A percentile compares a stretch with the other conserved stretches of the same genome.
Evolutionary conservation across 345 rosid genomes (phyloP).

Genomic region (Garcia nutans): DNA sequence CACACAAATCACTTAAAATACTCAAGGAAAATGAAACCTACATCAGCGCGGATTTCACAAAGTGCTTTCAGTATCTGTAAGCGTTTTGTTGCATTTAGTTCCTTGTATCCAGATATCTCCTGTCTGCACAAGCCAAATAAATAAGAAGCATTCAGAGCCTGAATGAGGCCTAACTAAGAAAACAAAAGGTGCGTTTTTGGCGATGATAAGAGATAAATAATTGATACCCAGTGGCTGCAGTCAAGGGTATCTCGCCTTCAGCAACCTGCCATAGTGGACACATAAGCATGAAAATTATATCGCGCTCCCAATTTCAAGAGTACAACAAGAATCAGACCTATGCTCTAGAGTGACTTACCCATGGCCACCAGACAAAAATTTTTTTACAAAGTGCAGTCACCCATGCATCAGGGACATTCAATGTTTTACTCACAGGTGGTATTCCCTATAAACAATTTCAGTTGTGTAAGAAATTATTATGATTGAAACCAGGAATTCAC

Average conservation of each 20-base stretch:
- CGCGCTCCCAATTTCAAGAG: slow-evolving; percentile 1
- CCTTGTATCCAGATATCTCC: slow-evolving; percentile 59
- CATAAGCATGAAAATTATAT: not conserved
- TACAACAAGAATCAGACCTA: slow-evolving; percentile 7
- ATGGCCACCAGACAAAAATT: slow-evolving; percentile 75
- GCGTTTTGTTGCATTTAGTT: slow-evolving; percentile 59
- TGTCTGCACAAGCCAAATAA: slow-evolving; percentile 43
- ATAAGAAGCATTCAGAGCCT: slow-evolving; percentile 13
- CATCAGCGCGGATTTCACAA: slow-evolving; percentile 80
- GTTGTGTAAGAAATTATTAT: not conserved
- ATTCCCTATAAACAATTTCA: slow-evolving; percentile 50
- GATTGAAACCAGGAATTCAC: not conserved
- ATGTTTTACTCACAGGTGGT: slow-evolving; percentile 58
- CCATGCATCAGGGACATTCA: slow-evolving; percentile 65
- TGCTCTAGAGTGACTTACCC: slow-evolving; percentile 45
- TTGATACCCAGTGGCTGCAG: slow-evolving; percentile 56
- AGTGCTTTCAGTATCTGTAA: slow-evolving; percentile 70
- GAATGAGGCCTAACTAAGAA: slow-evolving; percentile 9
- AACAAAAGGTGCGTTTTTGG: not conserved
- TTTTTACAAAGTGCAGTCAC: slow-evolving; percentile 76
- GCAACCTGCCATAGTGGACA: slow-evolving; percentile 56
- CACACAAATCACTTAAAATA: slow-evolving; percentile 15
- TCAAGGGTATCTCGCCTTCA: slow-evolving; percentile 63
- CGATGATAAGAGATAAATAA: not conserved
- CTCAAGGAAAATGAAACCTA: slow-evolving; percentile 26